These are phyloP conservation scores for Lophiotrema nucula DNA, from an alignment of 495 filamentous ascomycete genomes.

Conservation along the genomic window DNA sequence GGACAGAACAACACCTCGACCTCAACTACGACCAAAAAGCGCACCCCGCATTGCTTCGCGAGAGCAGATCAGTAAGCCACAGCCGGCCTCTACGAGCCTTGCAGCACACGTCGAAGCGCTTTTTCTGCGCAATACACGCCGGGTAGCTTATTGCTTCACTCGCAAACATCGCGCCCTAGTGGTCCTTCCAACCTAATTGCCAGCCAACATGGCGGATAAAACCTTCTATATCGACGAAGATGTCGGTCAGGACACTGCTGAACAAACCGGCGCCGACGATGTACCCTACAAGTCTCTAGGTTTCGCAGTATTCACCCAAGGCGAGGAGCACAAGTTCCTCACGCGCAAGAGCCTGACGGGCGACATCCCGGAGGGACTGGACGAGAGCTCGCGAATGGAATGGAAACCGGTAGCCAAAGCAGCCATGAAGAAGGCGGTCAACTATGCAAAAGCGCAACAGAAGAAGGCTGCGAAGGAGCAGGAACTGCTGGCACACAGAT, in stretches of 20 bases:
- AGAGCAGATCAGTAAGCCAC: no score
- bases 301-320: constrained; percentile 72
- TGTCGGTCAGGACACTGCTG: constrained; percentile 66
- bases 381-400: constrained; percentile 54
- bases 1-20: no score
- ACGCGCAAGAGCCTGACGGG: constrained; percentile 68
- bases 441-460: constrained; percentile 57
- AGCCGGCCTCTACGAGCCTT: no score
- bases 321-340: constrained; percentile 61
- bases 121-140: no score
- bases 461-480: constrained; percentile 50
- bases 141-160: no score
- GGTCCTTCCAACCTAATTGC: constrained; percentile 27
- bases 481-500: constrained; percentile 63
- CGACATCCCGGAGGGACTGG: constrained; percentile 59
- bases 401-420: constrained; percentile 84
- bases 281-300: constrained; percentile 78
- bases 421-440: constrained; percentile 77
- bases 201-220: constrained; percentile 23
- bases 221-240: constrained; percentile 77
- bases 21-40: no score
- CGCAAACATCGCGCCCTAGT: no score
- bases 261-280: constrained; percentile 64
- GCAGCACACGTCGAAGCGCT: no score
- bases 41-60: no score